Percentiles rank a stretch among this genome's conserved stretches.
Evolutionary conservation across 306 rosid species (phyloP).

Genomic region (Vigna angularis): DNA sequence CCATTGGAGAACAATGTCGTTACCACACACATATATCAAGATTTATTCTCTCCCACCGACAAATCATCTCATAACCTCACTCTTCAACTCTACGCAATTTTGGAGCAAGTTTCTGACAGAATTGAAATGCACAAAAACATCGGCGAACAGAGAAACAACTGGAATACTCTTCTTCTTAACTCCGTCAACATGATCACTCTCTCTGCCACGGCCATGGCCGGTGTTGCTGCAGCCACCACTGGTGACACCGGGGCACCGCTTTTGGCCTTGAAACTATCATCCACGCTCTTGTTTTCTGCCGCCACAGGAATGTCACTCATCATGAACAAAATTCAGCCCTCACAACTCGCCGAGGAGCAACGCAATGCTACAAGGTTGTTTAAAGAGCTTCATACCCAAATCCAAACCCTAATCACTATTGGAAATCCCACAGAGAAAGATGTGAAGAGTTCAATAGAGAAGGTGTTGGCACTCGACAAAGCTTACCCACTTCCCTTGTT

Average conservation of each 20-base stretch:
- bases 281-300: constrained; percentile 60
- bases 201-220: constrained; percentile 62
- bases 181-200: constrained; percentile 73
- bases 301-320: constrained; percentile 62
- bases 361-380: constrained; percentile 64
- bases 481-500: constrained; percentile 42
- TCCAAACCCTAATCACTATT: constrained; percentile 50
- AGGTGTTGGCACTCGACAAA: constrained; percentile 36
- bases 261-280: constrained; percentile 55
- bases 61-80: background rate
- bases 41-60: too few species aligned
- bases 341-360: constrained; percentile 77
- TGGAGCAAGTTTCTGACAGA: constrained; percentile 61
- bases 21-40: background rate
- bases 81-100: constrained; percentile 56
- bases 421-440: constrained; percentile 48
- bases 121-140: constrained; percentile 69
- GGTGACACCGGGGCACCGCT: constrained; percentile 24
- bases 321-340: constrained; percentile 72
- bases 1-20: background rate
- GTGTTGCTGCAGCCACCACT: constrained; percentile 45
- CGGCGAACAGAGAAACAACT: constrained; percentile 60
- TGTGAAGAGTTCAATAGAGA: constrained; percentile 51
- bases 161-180: constrained; percentile 64
- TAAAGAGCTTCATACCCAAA: constrained; percentile 52